Conservation (phyloP, 208 protist species). For the Acanthamoeba quina region DNA sequence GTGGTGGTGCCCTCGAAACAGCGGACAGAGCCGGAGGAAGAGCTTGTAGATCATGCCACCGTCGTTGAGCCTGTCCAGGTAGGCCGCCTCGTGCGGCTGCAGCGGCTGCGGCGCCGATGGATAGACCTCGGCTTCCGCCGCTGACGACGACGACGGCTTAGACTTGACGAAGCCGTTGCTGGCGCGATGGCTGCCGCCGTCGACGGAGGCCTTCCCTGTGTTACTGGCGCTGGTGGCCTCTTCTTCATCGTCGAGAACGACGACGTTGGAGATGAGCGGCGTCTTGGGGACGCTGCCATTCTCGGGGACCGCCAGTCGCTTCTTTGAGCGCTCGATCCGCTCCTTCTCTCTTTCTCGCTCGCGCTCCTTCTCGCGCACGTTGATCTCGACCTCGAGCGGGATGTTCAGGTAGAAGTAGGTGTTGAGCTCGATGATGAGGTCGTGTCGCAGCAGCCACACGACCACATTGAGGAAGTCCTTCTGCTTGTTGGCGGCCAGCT, state of each 20-base stretch:
- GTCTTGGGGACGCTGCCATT: background rate
- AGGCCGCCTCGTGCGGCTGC: background rate
- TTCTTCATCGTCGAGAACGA: background rate
- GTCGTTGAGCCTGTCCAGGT: conserved; percentile 47
- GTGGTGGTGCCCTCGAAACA: conserved; percentile 49
- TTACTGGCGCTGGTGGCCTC: no score
- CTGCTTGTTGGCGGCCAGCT: conserved; percentile 1
- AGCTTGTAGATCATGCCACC: conserved; percentile 7
- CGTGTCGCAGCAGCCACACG: conserved; percentile 57
- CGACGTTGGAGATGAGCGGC: conserved; percentile 5
- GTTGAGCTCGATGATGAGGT: conserved; percentile 58
- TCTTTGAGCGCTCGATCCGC: background rate
- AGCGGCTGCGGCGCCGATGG: conserved; percentile 25
- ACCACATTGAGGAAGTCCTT: conserved; percentile 60
- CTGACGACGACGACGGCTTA: background rate
- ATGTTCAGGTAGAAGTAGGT: conserved; percentile 39
- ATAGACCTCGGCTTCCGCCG: background rate
- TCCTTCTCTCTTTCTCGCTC: background rate
- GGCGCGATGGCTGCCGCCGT: no score
- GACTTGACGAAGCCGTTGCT: background rate
- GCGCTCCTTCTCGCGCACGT: background rate
- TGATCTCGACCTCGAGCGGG: conserved; percentile 7
- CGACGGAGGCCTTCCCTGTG: no score
- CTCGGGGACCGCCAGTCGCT: background rate
- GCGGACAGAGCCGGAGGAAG: conserved; percentile 47